These are phyloP conservation scores for Podaxis sp. DNA, from an alignment of 768 basidiomycete genomes.

Conservation along the genomic window DNA sequence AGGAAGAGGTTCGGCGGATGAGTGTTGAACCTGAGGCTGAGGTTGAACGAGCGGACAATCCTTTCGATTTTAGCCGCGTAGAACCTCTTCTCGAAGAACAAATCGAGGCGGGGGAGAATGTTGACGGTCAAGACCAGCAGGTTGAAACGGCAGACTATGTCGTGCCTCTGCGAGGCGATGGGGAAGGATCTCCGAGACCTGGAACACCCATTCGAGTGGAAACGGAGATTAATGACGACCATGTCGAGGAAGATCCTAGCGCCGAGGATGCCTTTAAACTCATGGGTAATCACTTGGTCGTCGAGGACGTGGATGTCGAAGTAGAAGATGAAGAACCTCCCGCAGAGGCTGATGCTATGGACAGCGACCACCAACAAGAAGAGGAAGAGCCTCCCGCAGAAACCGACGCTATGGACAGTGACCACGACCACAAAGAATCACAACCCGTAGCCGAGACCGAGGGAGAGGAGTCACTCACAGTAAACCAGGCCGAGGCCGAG, in stretches of 20 bases:
- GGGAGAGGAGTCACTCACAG: constrained; percentile 9
- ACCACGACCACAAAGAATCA: not conserved
- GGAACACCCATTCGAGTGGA: not conserved
- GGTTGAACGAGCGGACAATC: not conserved
- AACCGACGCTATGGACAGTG: not conserved
- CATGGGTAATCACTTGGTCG: constrained; percentile 7
- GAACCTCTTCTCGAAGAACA: not conserved
- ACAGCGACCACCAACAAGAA: not conserved
- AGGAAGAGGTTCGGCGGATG: constrained; percentile 28
- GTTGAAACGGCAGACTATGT: not conserved
- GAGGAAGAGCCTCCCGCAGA: not conserved
- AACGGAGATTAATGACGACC: not conserved
- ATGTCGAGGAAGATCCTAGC: not conserved
- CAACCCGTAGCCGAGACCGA: not conserved
- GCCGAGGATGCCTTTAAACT: constrained; percentile 7
- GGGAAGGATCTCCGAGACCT: constrained; percentile 2
- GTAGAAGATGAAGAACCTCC: not conserved
- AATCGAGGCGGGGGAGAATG: not conserved
- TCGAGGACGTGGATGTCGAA: not conserved
- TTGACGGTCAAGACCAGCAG: constrained; percentile 7
- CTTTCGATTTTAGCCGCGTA: constrained; percentile 3
- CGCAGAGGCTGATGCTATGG: not conserved
- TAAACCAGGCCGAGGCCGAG: constrained; percentile 21
- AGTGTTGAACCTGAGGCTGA: constrained; percentile 22
- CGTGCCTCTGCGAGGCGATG: constrained; percentile 12